Evolutionary conservation across 2,329 filamentous ascomycete species (phyloP), one percentile per base, ranked within the genome.

Genomic region (Xylaria sp.): DNA sequence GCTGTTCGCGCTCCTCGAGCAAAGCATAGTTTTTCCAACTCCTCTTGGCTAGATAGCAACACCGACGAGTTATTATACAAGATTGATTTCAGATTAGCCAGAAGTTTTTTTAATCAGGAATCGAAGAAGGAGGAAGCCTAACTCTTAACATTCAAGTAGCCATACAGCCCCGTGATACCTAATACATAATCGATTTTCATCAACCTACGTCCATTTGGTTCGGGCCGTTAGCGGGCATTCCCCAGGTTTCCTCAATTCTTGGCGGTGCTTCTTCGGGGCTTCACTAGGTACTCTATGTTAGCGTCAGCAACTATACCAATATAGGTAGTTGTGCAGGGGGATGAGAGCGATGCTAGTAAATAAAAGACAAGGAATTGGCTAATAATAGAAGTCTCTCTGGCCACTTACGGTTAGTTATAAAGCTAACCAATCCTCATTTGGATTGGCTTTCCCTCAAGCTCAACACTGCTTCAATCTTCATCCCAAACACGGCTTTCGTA

Each of bases 251-350:
- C 56, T 30, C 56, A 17, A 21, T 14, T 48, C 56, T 59, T 57
- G 55, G 55, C 55, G 55, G 55, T 57, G 36, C 55, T 57, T 57
- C 55, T 57, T 57, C 55, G 55, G 55, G 36, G 55, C 12, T 57
- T 34, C 55, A 45, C 51, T 55, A 8, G 14, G 27, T 3, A 55
- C 6, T 34, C 51, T 30, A 57, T 57, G 21, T 57, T 21, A 42
- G 32, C 21, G n/a, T 57, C 53, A 57, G 55, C 55, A 45, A 17
- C 21, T 42, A 57, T 45, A 36, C 55, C 55, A 5, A 57, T 21
- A 36, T 24, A 21, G 53, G 53, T 24, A 47, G 8, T 47, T 9
- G 17, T 19, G 45, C 17, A 17, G 21, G n/a, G 30, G 12, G 1
- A 14, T 30, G 17, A 47, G 8, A 47, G 5, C 7, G 17, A 19